Evolutionary conservation across 1,284 basidiomycete genomes (phyloP).

Genomic region (Trichosporon coremiiforme): DNA sequence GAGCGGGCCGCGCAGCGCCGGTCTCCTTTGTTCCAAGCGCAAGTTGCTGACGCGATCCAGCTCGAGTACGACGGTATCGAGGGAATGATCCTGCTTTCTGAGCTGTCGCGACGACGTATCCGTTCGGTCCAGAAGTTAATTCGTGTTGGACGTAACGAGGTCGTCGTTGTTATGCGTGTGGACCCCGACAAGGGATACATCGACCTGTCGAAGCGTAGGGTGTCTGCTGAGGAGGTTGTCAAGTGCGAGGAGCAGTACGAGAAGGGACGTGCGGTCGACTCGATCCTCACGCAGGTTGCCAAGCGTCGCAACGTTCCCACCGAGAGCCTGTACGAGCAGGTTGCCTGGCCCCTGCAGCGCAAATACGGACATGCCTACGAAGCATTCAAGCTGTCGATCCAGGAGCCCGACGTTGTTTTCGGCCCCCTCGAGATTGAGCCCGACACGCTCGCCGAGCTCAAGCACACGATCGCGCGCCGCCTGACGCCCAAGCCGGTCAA

Average conservation of each 20-base stretch:
- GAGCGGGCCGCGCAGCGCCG: conserved; percentile 5
- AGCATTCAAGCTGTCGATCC: conserved; percentile 93
- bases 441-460: conserved; percentile 68
- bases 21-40: neutral
- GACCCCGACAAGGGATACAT: conserved; percentile 99
- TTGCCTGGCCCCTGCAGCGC: conserved; percentile 90
- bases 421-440: conserved; percentile 65
- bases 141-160: conserved; percentile 95
- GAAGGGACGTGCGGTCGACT: conserved; percentile 93
- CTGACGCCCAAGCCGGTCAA: conserved; percentile 99
- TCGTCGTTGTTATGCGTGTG: conserved; percentile 95
- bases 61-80: conserved; percentile 99
- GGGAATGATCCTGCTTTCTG: conserved; percentile 98
- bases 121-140: conserved; percentile 98
- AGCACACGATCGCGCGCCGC: conserved; percentile 86
- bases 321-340: conserved; percentile 77
- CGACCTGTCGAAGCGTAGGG: conserved; percentile 96
- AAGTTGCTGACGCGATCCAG: conserved; percentile 57
- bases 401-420: conserved; percentile 82
- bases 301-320: conserved; percentile 68
- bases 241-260: conserved; percentile 99
- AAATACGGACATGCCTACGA: conserved; percentile 96
- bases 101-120: conserved; percentile 94
- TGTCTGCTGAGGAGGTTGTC: conserved; percentile 97
- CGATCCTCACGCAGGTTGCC: conserved; percentile 90